Conservation (phyloP, 2,329 filamentous ascomycete species). For the Pezicula rhizophila region DNA sequence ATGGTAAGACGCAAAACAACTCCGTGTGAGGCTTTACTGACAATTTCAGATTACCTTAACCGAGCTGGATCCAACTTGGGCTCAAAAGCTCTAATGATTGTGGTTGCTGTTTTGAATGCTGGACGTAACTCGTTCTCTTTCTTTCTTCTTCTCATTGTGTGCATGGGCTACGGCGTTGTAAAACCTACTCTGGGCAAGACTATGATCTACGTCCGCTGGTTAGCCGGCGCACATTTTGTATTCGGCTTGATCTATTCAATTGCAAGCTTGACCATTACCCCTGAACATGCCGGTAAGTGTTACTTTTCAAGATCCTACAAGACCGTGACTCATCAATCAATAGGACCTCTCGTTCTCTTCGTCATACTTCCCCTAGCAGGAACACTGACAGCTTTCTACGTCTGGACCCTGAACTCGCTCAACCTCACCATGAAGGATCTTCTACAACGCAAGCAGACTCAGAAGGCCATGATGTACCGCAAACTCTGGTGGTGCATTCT, state of each 20-base stretch:
- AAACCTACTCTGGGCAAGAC: constrained; percentile 86
- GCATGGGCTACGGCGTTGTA: constrained; percentile 98
- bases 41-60: constrained; percentile 74
- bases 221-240: constrained; percentile 87
- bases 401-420: constrained; percentile 96
- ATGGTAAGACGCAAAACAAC: constrained; percentile 47
- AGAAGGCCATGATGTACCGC: constrained; percentile 94
- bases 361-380: constrained; percentile 88
- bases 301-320: neutral
- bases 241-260: constrained; percentile 93
- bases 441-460: constrained; percentile 86
- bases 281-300: constrained; percentile 67
- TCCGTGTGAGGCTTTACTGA: constrained; percentile 27
- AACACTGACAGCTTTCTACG: constrained; percentile 93
- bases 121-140: constrained; percentile 97
- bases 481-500: constrained; percentile 99
- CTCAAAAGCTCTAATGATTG: constrained; percentile 78
- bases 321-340: constrained; percentile 5
- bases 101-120: constrained; percentile 90
- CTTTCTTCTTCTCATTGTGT: constrained; percentile 94
- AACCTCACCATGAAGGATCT: constrained; percentile 94
- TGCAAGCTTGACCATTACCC: constrained; percentile 80
- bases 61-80: constrained; percentile 77
- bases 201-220: constrained; percentile 88
- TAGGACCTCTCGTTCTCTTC: constrained; percentile 81